Evolutionary conservation across 2,329 filamentous ascomycete species (phyloP), one percentile per base, ranked within the genome.

Genomic region (Coniochaeta sp.): DNA sequence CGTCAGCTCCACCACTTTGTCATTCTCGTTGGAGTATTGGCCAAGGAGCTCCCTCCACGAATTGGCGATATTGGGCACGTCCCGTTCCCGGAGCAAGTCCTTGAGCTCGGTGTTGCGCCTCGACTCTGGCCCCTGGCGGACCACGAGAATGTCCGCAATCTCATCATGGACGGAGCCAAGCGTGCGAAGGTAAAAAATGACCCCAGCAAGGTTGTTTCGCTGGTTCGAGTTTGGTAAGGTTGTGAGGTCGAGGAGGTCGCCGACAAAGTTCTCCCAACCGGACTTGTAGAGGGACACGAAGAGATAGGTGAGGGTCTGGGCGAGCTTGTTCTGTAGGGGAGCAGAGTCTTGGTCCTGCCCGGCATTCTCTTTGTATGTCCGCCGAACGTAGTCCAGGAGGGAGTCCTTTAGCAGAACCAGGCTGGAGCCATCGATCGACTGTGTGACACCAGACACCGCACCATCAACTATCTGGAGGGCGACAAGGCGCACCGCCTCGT

Each of bases 381-480:
- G 81, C 58, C 82, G 82, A 55, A 94, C 79, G 68, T 97, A 96
- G 60, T 82, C 80, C 71, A 96, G 77, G 58, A 99, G 74, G 42
- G 83, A 87, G 60, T 94, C 85, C 67, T 89, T 91, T 61, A 97
- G 82, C 64, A 86, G 86, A 47, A 75, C 72, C 57, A 97, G 75
- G 60, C 85, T 87, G 62, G 84, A 78, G 50, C 75, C 71, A 62
- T 95, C 88, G 59, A 96, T 79, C 35, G 85, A 76, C 60, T 89
- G 87, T 42, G 83, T 84, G n/a, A n/a, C n/a, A n/a, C n/a, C n/a
- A 64, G 95, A 88, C 46, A 96, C 83, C 47, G 91, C 90, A 72
- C 88, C 90, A 71, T 96, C 97, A 69, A 99, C 84, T 48, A 96
- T 84, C 66, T 99, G 94, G 57, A 99, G 81, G 57, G 88, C 89